Evolutionary conservation across 371 early-diverging fungal species (phyloP), one percentile per base, ranked within the genome.

Genomic region (Umbelopsis sp.): DNA sequence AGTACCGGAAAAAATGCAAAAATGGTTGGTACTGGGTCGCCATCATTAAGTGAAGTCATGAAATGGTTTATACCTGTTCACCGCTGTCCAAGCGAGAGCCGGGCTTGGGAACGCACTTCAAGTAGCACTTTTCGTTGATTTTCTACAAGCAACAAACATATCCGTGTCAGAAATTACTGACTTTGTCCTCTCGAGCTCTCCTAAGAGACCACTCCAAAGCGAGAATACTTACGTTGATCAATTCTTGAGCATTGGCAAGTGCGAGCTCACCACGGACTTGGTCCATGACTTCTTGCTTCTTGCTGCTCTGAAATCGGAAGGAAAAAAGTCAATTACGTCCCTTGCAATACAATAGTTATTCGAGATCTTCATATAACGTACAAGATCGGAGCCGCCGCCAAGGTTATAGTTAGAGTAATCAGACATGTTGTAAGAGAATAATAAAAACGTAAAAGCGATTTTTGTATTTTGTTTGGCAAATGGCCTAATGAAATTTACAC

Each of bases 231-330:
- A 90, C 90, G 76, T 86, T 92, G 68, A 94, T 89, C 52, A 96
- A 86, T 75, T 95, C 94, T 81, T 95, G 94, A 44, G 92, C 93
- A 76, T 93, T 94, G 69, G 93, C 92, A 70, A 95, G 80, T 44
- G 94, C 94, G 66, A 94, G 83, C 77, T 94, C 93, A 70, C 86
- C 81, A 75, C 88, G 86, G 69, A 95, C 89, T 82, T 92, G 91
- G 69, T 95, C 89, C 91, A 91, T 95, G 45, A 94, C 89, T 77
- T 92, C 86, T 73, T 93, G 90, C 85, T 92, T 92, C 83, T 87
- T 89, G 78, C 77, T 85, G 75, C 86, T 70, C 83, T 82, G 68
- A 44, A n/a, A 35, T 57, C 35, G 52, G 18, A 57, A 35, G 29
- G 4, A 25, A 37, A 16, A 48, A 48, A 48, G 48, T 20, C 8